Evolutionary conservation across 2,329 filamentous ascomycete genomes (phyloP).

Genomic region (Claviceps sp.): DNA sequence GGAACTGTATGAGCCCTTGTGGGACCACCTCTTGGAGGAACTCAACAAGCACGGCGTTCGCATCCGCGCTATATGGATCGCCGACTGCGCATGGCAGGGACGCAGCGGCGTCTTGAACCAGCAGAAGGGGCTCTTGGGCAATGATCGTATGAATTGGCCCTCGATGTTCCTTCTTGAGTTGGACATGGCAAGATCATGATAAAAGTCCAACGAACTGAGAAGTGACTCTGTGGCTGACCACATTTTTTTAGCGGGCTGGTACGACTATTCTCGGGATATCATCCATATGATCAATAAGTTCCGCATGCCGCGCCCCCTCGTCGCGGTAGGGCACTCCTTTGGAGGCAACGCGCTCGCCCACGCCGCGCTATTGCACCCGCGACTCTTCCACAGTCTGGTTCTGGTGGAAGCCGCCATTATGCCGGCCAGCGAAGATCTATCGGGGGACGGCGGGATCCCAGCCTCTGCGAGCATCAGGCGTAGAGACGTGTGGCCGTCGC

Average conservation of each 20-base stretch:
- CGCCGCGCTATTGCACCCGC: constrained; percentile 63
- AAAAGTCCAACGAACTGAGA: not conserved
- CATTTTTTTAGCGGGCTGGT: constrained; percentile 54
- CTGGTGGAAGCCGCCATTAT: constrained; percentile 78
- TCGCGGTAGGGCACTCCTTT: constrained; percentile 88
- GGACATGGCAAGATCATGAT: no score
- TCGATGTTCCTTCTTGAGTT: not conserved
- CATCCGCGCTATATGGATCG: constrained; percentile 78
- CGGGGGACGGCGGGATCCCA: constrained; percentile 18
- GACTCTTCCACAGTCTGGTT: constrained; percentile 61
- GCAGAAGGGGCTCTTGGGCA: constrained; percentile 45
- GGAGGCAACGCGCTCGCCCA: constrained; percentile 63
- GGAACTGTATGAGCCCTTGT: constrained; percentile 88
- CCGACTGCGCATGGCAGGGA: constrained; percentile 79
- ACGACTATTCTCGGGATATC: constrained; percentile 73
- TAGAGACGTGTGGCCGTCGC: constrained; percentile 71
- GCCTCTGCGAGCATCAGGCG: constrained; percentile 54
- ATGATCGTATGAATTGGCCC: constrained; percentile 53
- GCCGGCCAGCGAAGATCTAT: constrained; percentile 17
- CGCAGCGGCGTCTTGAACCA: constrained; percentile 69
- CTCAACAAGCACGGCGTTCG: constrained; percentile 47
- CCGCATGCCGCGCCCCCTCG: constrained; percentile 62
- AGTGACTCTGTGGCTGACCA: not conserved
- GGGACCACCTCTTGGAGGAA: constrained; percentile 61
- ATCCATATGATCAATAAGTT: constrained; percentile 77